Evolutionary conservation across 2,329 filamentous ascomycete species (phyloP), one percentile per base, ranked within the genome.

Genomic region (Colletotrichum costaricense): DNA sequence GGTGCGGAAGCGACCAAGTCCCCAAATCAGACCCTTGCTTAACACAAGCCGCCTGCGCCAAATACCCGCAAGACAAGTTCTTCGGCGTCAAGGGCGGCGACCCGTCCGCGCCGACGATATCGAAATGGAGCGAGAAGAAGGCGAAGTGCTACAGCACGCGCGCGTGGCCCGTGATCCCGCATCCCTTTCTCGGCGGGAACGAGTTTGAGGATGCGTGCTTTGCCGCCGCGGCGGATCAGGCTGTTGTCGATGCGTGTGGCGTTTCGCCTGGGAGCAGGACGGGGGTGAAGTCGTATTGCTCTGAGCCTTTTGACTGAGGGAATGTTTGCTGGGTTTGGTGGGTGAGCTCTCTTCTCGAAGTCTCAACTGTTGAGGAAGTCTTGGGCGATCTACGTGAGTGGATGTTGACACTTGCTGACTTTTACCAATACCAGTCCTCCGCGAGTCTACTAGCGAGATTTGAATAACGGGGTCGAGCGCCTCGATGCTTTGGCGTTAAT

Each of bases 81-180:
- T 59, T 70, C 16, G 38, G 52, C 42, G 67, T 67, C n/a, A 2
- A 54, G 6, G 22, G 33, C 12, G 62, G 62, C 12, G 67, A 70
- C 9, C 12, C 54, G 3, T 12, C n/a, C 2, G 62, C 63, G 16
- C 38, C 54, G 3, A 66, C 63, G 16, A 70, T 67, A 6, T 19
- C 67, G 6, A 70, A 70, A 26, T 66, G 66, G 67, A 70, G 33
- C 42, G 11, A 6, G 2, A 55, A 46, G 19, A 35, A 24, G 30
- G 16, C 9, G 0, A 64, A 49, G 38, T 70, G 63, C 22, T 67
- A 67, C 6, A 12, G 62, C 22, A 67, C 62, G 7, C 54, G 55
- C 16, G 54, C 54, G 1, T 70, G 55, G 62, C 54, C 67, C 4
- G 24, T 70, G 19, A 70, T 70, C 1, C 67, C 67, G 11, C 67